Evolutionary conservation across 768 basidiomycete genomes (phyloP).

Genomic region (Hericium rajendrae): DNA sequence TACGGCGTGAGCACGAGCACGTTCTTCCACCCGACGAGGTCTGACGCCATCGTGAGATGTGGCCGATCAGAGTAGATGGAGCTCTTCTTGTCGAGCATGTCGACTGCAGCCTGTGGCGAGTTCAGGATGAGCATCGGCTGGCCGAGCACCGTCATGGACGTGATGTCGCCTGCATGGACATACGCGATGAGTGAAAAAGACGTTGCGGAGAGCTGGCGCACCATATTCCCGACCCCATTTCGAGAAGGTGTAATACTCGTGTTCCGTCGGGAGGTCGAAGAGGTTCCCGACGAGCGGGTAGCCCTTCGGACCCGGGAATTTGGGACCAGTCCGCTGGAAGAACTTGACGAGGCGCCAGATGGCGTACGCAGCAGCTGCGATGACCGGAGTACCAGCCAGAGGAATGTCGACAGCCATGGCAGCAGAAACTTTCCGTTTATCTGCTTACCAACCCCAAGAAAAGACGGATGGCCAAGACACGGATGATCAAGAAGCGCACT

Average conservation of each 20-base stretch:
- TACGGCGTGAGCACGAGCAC: slow-evolving; percentile 15
- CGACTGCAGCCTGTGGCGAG: slow-evolving; percentile 11
- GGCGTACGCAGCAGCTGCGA: slow-evolving; percentile 4
- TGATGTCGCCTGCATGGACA: slow-evolving; percentile 13
- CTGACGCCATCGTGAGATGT: slow-evolving; percentile 14
- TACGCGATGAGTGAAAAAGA: neutral
- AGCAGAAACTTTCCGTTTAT: neutral
- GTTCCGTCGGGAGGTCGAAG: slow-evolving; percentile 9
- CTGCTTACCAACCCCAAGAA: too few species aligned
- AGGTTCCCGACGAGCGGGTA: slow-evolving; percentile 15
- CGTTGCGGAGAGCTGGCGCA: neutral
- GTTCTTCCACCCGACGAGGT: slow-evolving; percentile 14
- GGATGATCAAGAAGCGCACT: too few species aligned
- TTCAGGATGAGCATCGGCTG: slow-evolving; percentile 17
- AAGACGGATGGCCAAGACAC: too few species aligned
- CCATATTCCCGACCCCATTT: slow-evolving; percentile 11
- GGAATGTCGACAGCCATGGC: slow-evolving; percentile 5
- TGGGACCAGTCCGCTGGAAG: slow-evolving; percentile 3
- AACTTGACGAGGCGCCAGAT: slow-evolving; percentile 9
- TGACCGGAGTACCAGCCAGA: slow-evolving; percentile 3
- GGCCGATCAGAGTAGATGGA: slow-evolving; percentile 18
- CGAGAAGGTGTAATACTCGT: slow-evolving; percentile 11
- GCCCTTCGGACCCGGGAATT: slow-evolving; percentile 11
- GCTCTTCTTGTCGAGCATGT: slow-evolving; percentile 20
- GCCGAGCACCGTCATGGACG: slow-evolving; percentile 16